Evolutionary conservation across 352 stramenopile genomes (phyloP).

Genomic region (Pythium pyrilobum): DNA sequence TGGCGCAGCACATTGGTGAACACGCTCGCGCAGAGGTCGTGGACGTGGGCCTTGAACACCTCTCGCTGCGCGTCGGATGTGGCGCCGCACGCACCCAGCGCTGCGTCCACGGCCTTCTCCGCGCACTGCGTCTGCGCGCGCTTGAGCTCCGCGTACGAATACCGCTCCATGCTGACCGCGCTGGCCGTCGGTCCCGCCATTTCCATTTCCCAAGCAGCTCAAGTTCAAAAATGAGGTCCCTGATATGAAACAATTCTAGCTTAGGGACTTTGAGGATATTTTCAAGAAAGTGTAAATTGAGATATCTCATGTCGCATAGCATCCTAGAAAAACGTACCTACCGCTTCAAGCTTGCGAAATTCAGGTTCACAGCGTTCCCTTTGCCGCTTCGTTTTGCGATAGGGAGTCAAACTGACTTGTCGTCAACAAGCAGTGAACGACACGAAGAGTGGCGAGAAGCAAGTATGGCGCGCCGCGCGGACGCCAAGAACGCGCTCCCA

Average conservation of each 20-base stretch:
- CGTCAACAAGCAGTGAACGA: neutral
- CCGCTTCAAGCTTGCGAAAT: too few relatives aligned
- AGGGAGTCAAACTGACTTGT: neutral
- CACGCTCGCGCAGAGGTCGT: slow-evolving; percentile 64
- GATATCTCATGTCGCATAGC: too few relatives aligned
- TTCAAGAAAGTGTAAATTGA: too few relatives aligned
- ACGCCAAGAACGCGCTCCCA: neutral
- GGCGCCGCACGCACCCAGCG: slow-evolving; percentile 40
- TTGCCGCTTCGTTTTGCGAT: too few relatives aligned
- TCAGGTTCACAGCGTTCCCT: too few relatives aligned
- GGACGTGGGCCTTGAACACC: slow-evolving; percentile 72
- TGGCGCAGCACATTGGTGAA: slow-evolving; percentile 62
- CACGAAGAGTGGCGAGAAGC: neutral
- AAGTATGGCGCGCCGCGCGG: slow-evolving; percentile 9
- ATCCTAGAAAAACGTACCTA: too few relatives aligned
- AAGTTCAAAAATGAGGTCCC: slow-evolving; percentile 15
- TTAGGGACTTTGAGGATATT: too few relatives aligned
- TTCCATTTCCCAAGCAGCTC: neutral
- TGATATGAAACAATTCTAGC: neutral
- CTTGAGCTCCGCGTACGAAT: slow-evolving; percentile 77
- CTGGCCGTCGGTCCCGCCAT: slow-evolving; percentile 1
- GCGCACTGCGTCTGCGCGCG: slow-evolving; percentile 60
- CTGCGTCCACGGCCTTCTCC: slow-evolving; percentile 44
- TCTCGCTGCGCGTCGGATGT: slow-evolving; percentile 58
- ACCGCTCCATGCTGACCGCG: slow-evolving; percentile 25